These are phyloP conservation scores for Smallanthus sonchifolius DNA, from an alignment of 129 eudicot species.

Conservation along the genomic window DNA sequence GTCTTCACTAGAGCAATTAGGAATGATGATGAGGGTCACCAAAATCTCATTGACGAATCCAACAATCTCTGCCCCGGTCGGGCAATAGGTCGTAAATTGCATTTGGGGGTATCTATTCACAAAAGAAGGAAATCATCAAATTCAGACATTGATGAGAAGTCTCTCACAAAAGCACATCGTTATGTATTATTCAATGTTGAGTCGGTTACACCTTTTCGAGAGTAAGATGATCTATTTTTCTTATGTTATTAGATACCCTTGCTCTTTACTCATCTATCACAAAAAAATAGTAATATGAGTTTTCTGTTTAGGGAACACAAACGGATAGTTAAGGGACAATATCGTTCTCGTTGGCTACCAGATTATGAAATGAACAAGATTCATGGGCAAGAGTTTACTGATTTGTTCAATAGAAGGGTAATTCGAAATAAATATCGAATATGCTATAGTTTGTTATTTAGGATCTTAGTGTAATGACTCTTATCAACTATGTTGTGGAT, in stretches of 20 bases:
- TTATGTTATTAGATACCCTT: background rate
- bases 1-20: background rate
- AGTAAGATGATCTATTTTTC: background rate
- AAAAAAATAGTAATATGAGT: background rate
- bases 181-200: background rate
- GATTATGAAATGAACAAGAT: background rate
- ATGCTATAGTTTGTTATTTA: background rate
- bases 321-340: background rate
- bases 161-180: background rate
- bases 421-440: no score
- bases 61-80: background rate
- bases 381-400: background rate
- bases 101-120: background rate
- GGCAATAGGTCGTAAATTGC: background rate
- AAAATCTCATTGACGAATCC: slow-evolving; percentile 1
- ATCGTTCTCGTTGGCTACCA: background rate
- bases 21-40: slow-evolving; percentile 9
- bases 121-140: background rate
- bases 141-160: background rate
- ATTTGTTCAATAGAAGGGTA: background rate
- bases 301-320: background rate
- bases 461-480: background rate
- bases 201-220: background rate
- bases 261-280: no score
- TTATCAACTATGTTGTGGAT: no score